phyloP scores from a whole-genome alignment of 257 asterid species.

The Linaria vulgaris region DNA sequence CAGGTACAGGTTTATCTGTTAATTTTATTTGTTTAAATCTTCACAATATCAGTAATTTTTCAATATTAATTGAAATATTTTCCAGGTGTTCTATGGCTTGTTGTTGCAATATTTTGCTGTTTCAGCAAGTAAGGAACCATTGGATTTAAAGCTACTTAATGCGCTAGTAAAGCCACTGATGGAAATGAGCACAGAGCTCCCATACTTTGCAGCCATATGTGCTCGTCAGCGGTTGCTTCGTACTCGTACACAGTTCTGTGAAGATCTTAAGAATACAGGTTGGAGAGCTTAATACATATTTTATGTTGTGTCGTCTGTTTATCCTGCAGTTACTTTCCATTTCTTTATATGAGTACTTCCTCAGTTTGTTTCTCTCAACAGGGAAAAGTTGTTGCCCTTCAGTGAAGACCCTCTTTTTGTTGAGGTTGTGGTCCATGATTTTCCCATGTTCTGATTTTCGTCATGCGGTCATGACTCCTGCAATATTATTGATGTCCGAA shows the following conservation, averaged over 20 bases:
- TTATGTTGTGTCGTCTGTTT: neutral
- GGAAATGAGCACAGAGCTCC: constrained; percentile 93
- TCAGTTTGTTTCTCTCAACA: constrained; percentile 25
- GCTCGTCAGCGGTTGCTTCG: constrained; percentile 83
- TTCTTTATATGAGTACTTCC: constrained; percentile 14
- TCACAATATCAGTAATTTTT: constrained; percentile 17
- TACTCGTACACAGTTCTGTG: constrained; percentile 62
- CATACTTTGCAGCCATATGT: constrained; percentile 95
- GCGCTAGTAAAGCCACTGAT: constrained; percentile 81
- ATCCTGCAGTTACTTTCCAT: constrained; percentile 1
- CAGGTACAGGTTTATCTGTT: constrained; percentile 58
- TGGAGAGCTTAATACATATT: neutral
- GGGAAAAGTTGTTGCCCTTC: constrained; percentile 95
- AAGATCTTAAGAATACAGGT: constrained; percentile 73
- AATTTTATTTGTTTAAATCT: constrained; percentile 17
- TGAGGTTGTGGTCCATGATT: constrained; percentile 89
- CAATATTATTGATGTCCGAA: constrained; percentile 75
- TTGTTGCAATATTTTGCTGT: constrained; percentile 91
- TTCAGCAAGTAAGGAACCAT: constrained; percentile 66
- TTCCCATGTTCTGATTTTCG: constrained; percentile 98
- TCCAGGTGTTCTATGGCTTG: constrained; percentile 86
- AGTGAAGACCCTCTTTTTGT: constrained; percentile 70
- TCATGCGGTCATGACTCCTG: constrained; percentile 89
- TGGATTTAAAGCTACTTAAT: constrained; percentile 66
- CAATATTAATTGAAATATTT: constrained; percentile 11